A percentile compares a stretch with the other conserved stretches of the same genome.
phyloP scores from a whole-genome alignment of 495 filamentous ascomycete species.

The Penicillium bialowiezense region DNA sequence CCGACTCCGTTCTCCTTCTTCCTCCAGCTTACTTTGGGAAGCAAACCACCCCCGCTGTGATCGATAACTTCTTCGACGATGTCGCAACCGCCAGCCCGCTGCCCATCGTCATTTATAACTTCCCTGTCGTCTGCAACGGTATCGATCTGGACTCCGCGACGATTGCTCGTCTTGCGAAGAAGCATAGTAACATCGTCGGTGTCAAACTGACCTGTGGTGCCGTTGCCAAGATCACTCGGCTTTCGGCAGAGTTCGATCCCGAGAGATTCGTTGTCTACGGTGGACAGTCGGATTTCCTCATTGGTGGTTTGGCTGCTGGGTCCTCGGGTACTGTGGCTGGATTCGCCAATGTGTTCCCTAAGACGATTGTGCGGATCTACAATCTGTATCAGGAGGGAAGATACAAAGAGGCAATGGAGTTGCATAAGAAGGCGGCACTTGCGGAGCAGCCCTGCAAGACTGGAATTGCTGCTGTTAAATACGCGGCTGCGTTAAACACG shows the following conservation, averaged over 20 bases:
- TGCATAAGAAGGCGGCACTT: too few relatives aligned
- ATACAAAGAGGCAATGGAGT: too few relatives aligned
- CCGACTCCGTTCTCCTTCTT: slow-evolving; percentile 59
- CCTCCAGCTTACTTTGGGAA: slow-evolving; percentile 66
- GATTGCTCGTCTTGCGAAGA: slow-evolving; percentile 42
- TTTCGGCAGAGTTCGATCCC: slow-evolving; percentile 31
- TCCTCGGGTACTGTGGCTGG: too few relatives aligned
- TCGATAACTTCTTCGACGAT: slow-evolving; percentile 59
- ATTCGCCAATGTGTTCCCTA: too few relatives aligned
- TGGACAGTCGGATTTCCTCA: too few relatives aligned
- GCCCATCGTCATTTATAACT: slow-evolving; percentile 68
- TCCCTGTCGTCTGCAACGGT: slow-evolving; percentile 70
- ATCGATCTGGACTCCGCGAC: slow-evolving; percentile 64
- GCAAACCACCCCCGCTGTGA: slow-evolving; percentile 53
- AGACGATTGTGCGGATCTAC: too few relatives aligned
- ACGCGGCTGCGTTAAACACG: too few relatives aligned
- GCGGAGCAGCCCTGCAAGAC: too few relatives aligned
- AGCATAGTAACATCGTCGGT: slow-evolving; percentile 51
- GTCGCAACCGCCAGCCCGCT: slow-evolving; percentile 50
- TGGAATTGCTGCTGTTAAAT: too few relatives aligned
- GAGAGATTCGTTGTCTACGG: too few relatives aligned
- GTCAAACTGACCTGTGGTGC: slow-evolving; percentile 65
- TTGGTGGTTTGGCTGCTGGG: too few relatives aligned
- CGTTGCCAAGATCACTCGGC: slow-evolving; percentile 60
- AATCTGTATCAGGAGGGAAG: too few relatives aligned